A percentile compares a stretch with the other conserved stretches of the same genome.
These are phyloP conservation scores for Phytophthora syringae DNA, from an alignment of 352 stramenopile genomes.

Conservation along the genomic window DNA sequence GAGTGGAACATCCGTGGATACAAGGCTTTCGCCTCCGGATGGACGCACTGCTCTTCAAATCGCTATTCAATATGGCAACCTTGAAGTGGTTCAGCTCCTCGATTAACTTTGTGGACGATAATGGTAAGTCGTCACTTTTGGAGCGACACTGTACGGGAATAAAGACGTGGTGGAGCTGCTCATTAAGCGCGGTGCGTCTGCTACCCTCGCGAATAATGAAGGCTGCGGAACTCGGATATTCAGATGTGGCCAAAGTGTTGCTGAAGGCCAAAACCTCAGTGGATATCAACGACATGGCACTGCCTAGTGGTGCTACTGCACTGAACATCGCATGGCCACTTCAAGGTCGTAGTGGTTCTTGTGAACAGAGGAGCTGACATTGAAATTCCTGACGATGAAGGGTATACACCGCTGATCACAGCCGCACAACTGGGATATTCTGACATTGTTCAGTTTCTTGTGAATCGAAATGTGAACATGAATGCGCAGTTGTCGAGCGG, in stretches of 20 bases:
- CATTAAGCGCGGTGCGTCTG: neutral
- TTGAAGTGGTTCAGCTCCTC: too few species aligned
- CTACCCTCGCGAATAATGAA: constrained; percentile 6
- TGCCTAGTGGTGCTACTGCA: constrained; percentile 11
- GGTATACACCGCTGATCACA: constrained; percentile 16
- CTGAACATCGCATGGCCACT: constrained; percentile 21
- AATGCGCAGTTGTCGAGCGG: constrained; percentile 13
- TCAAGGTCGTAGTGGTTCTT: constrained; percentile 7
- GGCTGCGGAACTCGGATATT: neutral
- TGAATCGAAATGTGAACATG: constrained; percentile 4
- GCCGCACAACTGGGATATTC: constrained; percentile 20
- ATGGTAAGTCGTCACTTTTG: constrained; percentile 1
- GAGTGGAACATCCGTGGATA: neutral
- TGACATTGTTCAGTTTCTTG: constrained; percentile 21
- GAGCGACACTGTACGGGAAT: neutral
- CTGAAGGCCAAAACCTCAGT: neutral
- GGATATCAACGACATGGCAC: constrained; percentile 9
- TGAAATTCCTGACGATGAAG: constrained; percentile 16
- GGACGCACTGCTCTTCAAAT: neutral
- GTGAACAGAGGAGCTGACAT: constrained; percentile 11
- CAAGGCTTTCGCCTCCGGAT: neutral
- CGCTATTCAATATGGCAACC: neutral
- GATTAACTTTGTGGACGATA: neutral
- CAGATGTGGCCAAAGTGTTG: constrained; percentile 3
- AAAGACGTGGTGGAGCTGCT: constrained; percentile 10